Evolutionary conservation across 768 basidiomycete genomes (phyloP).

Genomic region (Trametes elegans): DNA sequence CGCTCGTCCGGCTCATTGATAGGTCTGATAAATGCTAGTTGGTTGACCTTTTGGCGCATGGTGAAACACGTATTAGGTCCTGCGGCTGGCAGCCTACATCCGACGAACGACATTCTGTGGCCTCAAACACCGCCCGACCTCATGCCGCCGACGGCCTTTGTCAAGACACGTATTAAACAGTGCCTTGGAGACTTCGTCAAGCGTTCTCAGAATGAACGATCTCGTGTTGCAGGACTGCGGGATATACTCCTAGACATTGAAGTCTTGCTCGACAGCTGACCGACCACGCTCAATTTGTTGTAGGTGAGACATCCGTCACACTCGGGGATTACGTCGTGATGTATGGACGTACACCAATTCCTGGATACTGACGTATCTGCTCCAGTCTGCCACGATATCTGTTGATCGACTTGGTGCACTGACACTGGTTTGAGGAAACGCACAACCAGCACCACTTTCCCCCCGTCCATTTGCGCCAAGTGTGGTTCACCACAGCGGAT

Average conservation of each 20-base stretch:
- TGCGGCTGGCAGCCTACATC: background rate
- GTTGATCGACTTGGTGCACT: too few species aligned
- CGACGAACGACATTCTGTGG: conserved; percentile 10
- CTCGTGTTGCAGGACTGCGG: background rate
- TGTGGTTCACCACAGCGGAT: too few species aligned
- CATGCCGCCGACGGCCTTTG: conserved; percentile 18
- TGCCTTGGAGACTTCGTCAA: conserved; percentile 23
- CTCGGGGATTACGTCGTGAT: too few species aligned
- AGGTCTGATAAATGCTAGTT: conserved; percentile 19
- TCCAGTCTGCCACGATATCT: too few species aligned
- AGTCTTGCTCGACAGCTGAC: background rate
- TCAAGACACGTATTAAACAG: conserved; percentile 8
- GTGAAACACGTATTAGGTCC: conserved; percentile 21
- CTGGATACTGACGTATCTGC: too few species aligned
- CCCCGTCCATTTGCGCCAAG: too few species aligned
- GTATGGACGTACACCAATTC: too few species aligned
- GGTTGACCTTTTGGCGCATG: conserved; percentile 31
- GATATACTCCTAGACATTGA: conserved; percentile 1
- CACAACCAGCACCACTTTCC: too few species aligned
- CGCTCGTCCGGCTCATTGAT: background rate
- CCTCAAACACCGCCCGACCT: conserved; percentile 16
- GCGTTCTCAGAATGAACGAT: conserved; percentile 10
- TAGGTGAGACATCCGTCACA: too few species aligned
- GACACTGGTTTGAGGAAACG: too few species aligned
- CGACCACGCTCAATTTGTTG: too few species aligned